Base-by-base conservation (phyloP, 2,329 filamentous ascomycete species). In the Aspergillus brunneoviolaceus region DNA sequence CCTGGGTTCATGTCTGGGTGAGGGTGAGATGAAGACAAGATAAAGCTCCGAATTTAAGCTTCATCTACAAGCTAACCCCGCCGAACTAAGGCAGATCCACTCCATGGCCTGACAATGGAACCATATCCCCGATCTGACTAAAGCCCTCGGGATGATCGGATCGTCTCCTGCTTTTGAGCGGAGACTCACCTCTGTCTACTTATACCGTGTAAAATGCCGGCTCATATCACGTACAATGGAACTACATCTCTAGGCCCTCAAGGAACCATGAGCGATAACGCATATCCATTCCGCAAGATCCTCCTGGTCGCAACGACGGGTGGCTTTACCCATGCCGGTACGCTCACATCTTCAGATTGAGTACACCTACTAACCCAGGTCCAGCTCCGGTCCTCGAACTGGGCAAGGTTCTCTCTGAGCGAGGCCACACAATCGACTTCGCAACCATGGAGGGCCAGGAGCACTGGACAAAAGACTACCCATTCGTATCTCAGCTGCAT, bases 391-490 rank as follows among this genome's bases (percentile, higher is more conserved):
- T 78, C 5, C 68, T 78, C 16, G 74, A 79, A 57, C 68, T 78
- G 33, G 73, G 72, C 21, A 63, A 67, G 10, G 67, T 73, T 0
- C 70, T 78, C 12, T 66, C 74, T 23, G 59, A 69, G 7, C 70
- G 76, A 29, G 73, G 77, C 21, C 72, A 78, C 58, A 64, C 58
- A 7, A 65, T 80, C 55, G 72, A 75, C 19, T 79, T 80, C 35
- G 76, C 76, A 21, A 79, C 77, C 1, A 69, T 73, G 31, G 59
- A 70, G 7, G 73, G 73, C 11, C 77, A 79, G 60, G 74, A 77
- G 31, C 49, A 55, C 33, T 79, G 76, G 76, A 63, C 67, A 7
- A 55, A 68, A 2, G 60, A 65, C 10, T 64, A 70, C 62, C 61
- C 65, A 33, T 76, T 76, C 65, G 57, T 77, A 51, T 63, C 65